Base-by-base conservation (phyloP, 2,329 filamentous ascomycete genomes). In the Apiospora arundinis region DNA sequence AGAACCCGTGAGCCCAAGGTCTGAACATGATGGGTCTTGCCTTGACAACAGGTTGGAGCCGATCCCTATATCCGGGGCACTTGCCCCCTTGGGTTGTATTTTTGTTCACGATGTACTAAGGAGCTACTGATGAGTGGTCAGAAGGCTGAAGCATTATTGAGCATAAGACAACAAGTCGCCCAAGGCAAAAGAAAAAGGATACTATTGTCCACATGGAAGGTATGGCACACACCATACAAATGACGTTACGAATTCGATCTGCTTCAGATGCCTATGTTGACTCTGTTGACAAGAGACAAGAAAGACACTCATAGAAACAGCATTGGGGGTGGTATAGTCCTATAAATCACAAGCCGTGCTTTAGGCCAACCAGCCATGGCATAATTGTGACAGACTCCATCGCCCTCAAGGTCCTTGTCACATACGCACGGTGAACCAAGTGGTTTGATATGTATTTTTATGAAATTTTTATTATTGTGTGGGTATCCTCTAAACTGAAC, bases 401-500 rank as follows among this genome's bases (percentile, higher is more conserved):
- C 28, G 16, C 18, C 18, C 28, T 32, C 16, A 60, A 16, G 14
- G 18, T 21, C 21, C 7, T 18, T 11, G 32, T 37, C 16, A 37
- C 16, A 60, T 37, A 60, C 28, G 18, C 7, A 37, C 52, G 32
- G 9, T n/a, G 32, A 63, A 40, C 18, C 21, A 6, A 63, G 16
- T 23, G 32, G 3, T 40, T 21, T 63, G 16, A 37, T 37, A 60
- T 60, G 32, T 60, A 60, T 60, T 60, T 56, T 60, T 37, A 60
- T 60, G 56, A 40, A 63, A 23, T 40, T 60, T 63, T 63, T 40
- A 63, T 63, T 63, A 12, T 32, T 32, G 32, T 63, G 18, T 40
- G 56, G 56, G 56, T 63, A 63, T 63, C 56, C 56, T 63, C 56
- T 63, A 40, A 60, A n/a, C 56, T 63, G 18, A 63, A 63, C 56